phyloP scores from a whole-genome alignment of 2,329 filamentous ascomycete species.

The Aspergillus spinulosporus region DNA sequence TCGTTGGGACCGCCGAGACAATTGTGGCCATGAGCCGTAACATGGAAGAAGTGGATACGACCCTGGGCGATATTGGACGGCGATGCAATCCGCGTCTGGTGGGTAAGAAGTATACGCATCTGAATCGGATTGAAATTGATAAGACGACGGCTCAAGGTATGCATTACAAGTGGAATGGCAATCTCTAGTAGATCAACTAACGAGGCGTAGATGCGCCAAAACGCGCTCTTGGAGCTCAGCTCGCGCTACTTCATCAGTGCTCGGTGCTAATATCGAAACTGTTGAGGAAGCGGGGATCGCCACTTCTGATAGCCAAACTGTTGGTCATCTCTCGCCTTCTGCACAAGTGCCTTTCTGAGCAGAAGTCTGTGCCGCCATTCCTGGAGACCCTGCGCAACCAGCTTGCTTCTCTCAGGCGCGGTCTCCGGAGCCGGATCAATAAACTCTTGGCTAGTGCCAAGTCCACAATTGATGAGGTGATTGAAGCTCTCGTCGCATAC shows the following conservation, averaged over 20 bases:
- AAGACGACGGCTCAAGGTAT: conserved; percentile 37
- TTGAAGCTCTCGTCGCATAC: conserved; percentile 77
- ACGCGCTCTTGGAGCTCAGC: conserved; percentile 55
- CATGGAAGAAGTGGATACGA: conserved; percentile 71
- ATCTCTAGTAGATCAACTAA: conserved; percentile 17
- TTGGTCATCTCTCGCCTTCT: conserved; percentile 74
- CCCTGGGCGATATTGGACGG: conserved; percentile 70
- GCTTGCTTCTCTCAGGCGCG: conserved; percentile 62
- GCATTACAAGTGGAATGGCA: background rate
- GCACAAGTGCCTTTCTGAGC: conserved; percentile 68
- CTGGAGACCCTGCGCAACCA: conserved; percentile 66
- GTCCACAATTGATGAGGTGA: conserved; percentile 52
- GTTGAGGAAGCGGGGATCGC: conserved; percentile 52
- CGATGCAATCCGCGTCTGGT: conserved; percentile 74
- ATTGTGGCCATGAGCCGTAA: conserved; percentile 85
- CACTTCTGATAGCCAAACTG: conserved; percentile 65
- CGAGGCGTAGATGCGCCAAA: conserved; percentile 41
- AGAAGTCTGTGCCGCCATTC: conserved; percentile 49
- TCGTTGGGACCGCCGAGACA: conserved; percentile 88
- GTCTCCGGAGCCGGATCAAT: conserved; percentile 66
- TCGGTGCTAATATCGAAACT: conserved; percentile 55
- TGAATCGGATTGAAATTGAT: conserved; percentile 50
- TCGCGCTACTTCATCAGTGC: conserved; percentile 59
- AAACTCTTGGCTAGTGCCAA: conserved; percentile 49
- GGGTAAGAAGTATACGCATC: conserved; percentile 62